These are phyloP conservation scores for Echinochloa phyllopogon DNA, from an alignment of 176 grass and related monocot species.

Conservation along the genomic window DNA sequence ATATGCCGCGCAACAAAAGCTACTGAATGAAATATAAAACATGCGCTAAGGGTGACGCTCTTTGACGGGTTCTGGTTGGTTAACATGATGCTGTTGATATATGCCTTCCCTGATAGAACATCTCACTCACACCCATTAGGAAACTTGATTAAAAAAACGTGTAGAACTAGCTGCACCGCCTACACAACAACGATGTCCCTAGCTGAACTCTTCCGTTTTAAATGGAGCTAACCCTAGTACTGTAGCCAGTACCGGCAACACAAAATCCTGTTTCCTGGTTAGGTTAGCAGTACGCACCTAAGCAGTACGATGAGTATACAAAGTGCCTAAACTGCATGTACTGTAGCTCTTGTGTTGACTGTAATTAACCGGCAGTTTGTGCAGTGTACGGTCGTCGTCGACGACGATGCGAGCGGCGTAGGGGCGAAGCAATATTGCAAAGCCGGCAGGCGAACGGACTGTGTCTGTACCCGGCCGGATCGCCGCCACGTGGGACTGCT, in stretches of 20 bases:
- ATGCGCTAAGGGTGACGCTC: not conserved
- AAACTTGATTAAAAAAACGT: not conserved
- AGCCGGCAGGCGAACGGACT: conserved; percentile 32
- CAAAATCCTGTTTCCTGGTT: not conserved
- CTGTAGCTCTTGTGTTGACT: not conserved
- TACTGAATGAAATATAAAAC: not conserved
- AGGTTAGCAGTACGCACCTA: not conserved
- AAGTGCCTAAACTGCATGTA: not conserved
- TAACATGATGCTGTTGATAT: no score
- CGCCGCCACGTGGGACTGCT: conserved; percentile 34
- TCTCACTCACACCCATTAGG: not conserved
- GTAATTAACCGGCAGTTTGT: not conserved
- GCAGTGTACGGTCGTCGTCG: not conserved
- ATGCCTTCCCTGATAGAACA: not conserved
- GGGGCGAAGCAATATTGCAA: no score
- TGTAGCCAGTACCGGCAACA: not conserved
- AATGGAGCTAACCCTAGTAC: not conserved
- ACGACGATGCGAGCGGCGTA: not conserved
- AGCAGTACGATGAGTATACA: not conserved
- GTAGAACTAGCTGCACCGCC: not conserved
- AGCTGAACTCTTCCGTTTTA: not conserved
- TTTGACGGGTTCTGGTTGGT: not conserved
- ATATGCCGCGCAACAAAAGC: not conserved
- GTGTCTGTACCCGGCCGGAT: conserved; percentile 35
- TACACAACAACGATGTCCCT: not conserved